These are phyloP conservation scores for Neofusicoccum cordaticola DNA, from an alignment of 2,329 filamentous ascomycete species.

Conservation along the genomic window DNA sequence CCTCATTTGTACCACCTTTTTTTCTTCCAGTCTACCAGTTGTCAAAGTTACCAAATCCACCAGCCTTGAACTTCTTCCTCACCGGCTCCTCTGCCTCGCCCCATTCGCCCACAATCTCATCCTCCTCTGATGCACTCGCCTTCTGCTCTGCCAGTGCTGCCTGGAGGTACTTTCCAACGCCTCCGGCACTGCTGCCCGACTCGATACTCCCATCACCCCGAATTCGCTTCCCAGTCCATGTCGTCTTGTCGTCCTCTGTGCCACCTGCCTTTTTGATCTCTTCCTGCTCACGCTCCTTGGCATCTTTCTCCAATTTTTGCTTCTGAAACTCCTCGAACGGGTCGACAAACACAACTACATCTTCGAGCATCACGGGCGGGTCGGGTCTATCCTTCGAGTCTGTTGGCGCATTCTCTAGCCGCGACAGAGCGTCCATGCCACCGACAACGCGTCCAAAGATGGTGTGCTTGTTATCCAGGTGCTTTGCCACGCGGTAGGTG, in stretches of 20 bases:
- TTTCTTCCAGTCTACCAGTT: slow-evolving; percentile 60
- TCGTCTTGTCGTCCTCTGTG: slow-evolving; percentile 82
- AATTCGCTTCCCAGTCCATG: slow-evolving; percentile 94
- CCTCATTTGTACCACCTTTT: neutral
- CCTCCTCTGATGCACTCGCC: slow-evolving; percentile 38
- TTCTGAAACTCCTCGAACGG: slow-evolving; percentile 92
- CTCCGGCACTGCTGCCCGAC: slow-evolving; percentile 47
- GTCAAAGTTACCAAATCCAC: slow-evolving; percentile 94
- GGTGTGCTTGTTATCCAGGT: slow-evolving; percentile 95
- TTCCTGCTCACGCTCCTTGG: slow-evolving; percentile 62
- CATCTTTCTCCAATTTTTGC: slow-evolving; percentile 53
- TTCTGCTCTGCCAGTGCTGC: slow-evolving; percentile 46
- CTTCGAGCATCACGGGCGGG: slow-evolving; percentile 66
- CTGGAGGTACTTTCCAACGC: slow-evolving; percentile 81
- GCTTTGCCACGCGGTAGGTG: slow-evolving; percentile 77
- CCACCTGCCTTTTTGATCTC: slow-evolving; percentile 64
- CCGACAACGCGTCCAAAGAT: slow-evolving; percentile 86
- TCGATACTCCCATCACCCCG: slow-evolving; percentile 63
- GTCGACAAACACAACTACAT: slow-evolving; percentile 84
- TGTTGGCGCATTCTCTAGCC: slow-evolving; percentile 75
- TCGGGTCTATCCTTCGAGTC: slow-evolving; percentile 42
- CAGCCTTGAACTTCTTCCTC: slow-evolving; percentile 75
- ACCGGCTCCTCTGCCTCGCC: slow-evolving; percentile 57
- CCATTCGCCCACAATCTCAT: slow-evolving; percentile 58
- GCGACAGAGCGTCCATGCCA: slow-evolving; percentile 67